Evolutionary conservation across 2,329 filamentous ascomycete genomes (phyloP).

Genomic region (Botrytis deweyae): DNA sequence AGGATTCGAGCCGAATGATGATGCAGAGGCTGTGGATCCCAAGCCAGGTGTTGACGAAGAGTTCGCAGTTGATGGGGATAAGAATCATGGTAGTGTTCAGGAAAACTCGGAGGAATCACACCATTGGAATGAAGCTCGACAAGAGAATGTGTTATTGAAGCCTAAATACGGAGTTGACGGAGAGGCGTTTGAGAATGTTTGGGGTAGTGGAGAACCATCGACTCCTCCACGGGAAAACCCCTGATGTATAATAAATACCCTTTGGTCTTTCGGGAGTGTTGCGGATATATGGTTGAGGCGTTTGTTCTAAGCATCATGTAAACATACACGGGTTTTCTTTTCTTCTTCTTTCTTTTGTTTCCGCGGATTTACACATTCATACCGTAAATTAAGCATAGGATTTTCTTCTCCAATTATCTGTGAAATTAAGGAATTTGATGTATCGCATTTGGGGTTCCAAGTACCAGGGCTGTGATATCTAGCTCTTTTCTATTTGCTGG

Average conservation of each 20-base stretch:
- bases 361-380: neutral
- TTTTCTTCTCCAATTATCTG: neutral
- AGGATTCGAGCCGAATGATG: constrained; percentile 52
- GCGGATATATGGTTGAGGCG: neutral
- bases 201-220: constrained; percentile 35
- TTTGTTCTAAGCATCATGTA: neutral
- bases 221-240: constrained; percentile 37
- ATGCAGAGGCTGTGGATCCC: constrained; percentile 44
- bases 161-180: constrained; percentile 40
- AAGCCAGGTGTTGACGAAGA: constrained; percentile 40
- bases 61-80: constrained; percentile 36
- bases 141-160: constrained; percentile 32
- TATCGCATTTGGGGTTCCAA: neutral
- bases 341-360: neutral
- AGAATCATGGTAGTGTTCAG: constrained; percentile 33
- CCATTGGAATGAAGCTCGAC: constrained; percentile 44
- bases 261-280: neutral
- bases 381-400: neutral
- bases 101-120: constrained; percentile 45
- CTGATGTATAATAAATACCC: constrained; percentile 30
- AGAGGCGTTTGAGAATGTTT: constrained; percentile 41
- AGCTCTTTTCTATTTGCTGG: neutral
- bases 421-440: neutral
- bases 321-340: neutral
- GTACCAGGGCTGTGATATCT: neutral